Conservation (phyloP, 345 rosid species). For the Punica granatum region DNA sequence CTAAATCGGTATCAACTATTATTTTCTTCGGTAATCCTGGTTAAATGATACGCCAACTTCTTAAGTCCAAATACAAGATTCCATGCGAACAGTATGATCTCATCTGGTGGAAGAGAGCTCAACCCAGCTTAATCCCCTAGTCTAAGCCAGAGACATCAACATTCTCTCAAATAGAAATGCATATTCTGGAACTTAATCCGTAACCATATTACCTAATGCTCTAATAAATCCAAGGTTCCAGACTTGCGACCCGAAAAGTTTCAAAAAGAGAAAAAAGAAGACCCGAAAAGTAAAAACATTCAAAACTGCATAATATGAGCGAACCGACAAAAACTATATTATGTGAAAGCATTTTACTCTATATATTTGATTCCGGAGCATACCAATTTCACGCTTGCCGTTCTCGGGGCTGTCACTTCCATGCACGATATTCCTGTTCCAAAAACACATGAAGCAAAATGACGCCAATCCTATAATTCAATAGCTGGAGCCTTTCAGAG, state of each 20-base stretch:
- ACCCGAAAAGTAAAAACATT: no score
- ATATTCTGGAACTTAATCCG: no score
- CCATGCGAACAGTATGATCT: no score
- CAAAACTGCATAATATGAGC: background rate
- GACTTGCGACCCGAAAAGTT: background rate
- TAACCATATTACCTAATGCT: background rate
- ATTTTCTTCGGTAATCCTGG: background rate
- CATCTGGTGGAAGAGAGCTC: no score
- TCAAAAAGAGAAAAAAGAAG: no score
- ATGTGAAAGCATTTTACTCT: background rate
- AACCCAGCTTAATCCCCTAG: no score
- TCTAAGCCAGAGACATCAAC: no score
- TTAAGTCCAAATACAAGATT: no score
- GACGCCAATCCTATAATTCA: background rate
- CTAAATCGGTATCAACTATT: background rate
- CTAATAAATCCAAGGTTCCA: background rate
- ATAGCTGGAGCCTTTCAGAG: background rate
- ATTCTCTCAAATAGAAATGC: no score
- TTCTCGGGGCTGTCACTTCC: slow-evolving; percentile 98
- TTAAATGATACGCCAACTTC: no score
- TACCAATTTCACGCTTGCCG: slow-evolving; percentile 89
- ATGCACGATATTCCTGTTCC: slow-evolving; percentile 82
- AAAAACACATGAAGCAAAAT: slow-evolving; percentile 11
- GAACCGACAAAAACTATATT: background rate
- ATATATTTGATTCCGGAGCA: slow-evolving; percentile 5